Evolutionary conservation across 225 moss, liverwort and hornwort species (phyloP).

Genomic region (Sphagnum contortum): DNA sequence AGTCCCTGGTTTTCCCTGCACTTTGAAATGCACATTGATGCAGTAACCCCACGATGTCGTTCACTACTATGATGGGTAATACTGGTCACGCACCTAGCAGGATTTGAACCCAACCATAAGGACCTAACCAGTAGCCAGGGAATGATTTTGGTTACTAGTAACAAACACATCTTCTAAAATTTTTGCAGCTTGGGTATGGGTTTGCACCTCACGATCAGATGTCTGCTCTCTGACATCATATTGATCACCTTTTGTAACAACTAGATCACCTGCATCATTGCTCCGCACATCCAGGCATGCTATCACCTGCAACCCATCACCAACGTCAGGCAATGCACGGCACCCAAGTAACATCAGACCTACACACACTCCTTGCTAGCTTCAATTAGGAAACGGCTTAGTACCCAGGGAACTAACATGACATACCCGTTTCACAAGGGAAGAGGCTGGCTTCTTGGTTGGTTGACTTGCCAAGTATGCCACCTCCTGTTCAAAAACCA

Average conservation of each 20-base stretch:
- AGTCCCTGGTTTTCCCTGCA: no score
- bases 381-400: neutral
- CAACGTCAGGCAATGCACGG: no score
- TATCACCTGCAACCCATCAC: conserved; percentile 60
- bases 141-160: no score
- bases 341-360: neutral
- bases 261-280: conserved; percentile 90
- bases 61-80: no score
- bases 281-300: conserved; percentile 95
- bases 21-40: no score
- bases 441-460: conserved; percentile 42
- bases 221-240: conserved; percentile 92
- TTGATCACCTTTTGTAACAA: conserved; percentile 98
- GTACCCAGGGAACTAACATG: neutral
- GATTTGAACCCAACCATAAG: no score
- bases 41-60: no score
- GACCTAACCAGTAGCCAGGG: no score
- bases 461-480: conserved; percentile 52
- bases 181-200: no score
- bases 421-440: conserved; percentile 84
- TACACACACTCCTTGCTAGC: no score
- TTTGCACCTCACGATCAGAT: conserved; percentile 60
- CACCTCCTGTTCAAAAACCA: conserved; percentile 39
- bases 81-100: no score
- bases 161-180: no score